Evolutionary conservation across 495 filamentous ascomycete genomes (phyloP), one percentile per base, ranked within the genome.

Genomic region (Neurospora cerealis): DNA sequence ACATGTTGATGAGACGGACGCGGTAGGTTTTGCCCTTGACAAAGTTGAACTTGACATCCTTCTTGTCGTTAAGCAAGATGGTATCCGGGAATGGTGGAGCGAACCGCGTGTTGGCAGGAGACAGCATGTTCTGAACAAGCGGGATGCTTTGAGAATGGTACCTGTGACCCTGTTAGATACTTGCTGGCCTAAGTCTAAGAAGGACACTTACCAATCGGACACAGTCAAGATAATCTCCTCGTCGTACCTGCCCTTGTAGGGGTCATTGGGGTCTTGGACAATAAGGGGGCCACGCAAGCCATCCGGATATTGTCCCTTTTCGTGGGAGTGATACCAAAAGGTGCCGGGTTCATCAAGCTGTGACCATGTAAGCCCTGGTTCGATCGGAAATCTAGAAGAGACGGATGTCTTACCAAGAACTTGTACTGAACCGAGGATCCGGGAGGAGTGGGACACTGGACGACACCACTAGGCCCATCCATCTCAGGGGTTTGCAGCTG

Each of bases 321-420:
- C 85, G 77, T 94, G 92, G n/a, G 90, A 93, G 80, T 95, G 92
- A 75, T 93, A 94, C 92, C 92, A 94, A 74, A 90, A 94, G 0
- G 92, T 93, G 19, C 92, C 92, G 34, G 88, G 84, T 71, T 89
- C 86, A 73, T 92, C 86, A 13, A 86, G 81, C 80, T 92, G 79
- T 42, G 10, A 69, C 66, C 24, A 48, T 80, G 21, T 81, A 75
- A 39, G 72, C 42, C 11, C 46, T 28, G 13, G 24, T 40, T 15
- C 6, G 7, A 21, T n/a, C 37, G 0, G 4, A 24, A 60, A 48
- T 40, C 28, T 39, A 24, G 40, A 9, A 21, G 11, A 54, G 2
- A 81, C 6, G 81, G 80, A 34, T 81, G 74, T 83, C 86, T 75
- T 78, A 91, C 90, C 34, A 84, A 86, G 77, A 93, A 93, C 66